These are phyloP conservation scores for Tubosaeta brunneosetosa DNA, from an alignment of 768 basidiomycete genomes.

Conservation along the genomic window DNA sequence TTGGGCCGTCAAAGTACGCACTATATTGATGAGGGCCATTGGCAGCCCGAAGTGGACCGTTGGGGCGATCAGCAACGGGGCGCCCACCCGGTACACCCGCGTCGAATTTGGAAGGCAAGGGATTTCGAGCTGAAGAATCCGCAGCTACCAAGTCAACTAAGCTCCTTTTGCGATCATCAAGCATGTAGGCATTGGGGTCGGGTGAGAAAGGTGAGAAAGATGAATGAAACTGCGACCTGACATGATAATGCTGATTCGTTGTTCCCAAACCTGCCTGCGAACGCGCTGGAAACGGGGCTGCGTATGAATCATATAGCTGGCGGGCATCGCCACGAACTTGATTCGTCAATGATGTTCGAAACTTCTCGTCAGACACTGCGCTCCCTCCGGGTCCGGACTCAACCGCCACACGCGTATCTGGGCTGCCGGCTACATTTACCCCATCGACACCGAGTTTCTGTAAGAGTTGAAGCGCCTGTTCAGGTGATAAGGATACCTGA, in stretches of 20 bases:
- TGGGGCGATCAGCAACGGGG: constrained; percentile 30
- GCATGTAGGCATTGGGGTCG: constrained; percentile 53
- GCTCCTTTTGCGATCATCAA: constrained; percentile 33
- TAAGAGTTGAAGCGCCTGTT: constrained; percentile 59
- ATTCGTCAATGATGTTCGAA: constrained; percentile 17
- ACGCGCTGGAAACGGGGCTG: constrained; percentile 13
- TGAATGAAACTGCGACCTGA: constrained; percentile 17
- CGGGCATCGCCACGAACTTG: constrained; percentile 18
- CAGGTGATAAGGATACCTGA: constrained; percentile 42
- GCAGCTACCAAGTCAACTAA: constrained; percentile 32
- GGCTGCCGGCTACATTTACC: constrained; percentile 25
- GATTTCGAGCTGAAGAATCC: constrained; percentile 47
- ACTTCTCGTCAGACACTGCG: constrained; percentile 21
- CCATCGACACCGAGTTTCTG: constrained; percentile 50
- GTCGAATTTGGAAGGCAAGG: constrained; percentile 49
- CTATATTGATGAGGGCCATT: constrained; percentile 44
- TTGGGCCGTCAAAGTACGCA: constrained; percentile 41
- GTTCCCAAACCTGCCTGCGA: constrained; percentile 12
- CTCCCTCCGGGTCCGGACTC: constrained; percentile 16
- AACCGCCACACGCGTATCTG: constrained; percentile 7
- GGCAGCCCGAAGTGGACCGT: constrained; percentile 43
- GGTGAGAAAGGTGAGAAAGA: constrained; percentile 78
- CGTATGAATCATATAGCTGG: constrained; percentile 20
- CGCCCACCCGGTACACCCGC: constrained; percentile 36
- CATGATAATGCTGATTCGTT: constrained; percentile 15